Evolutionary conservation across 2,329 filamentous ascomycete species (phyloP), one percentile per base, ranked within the genome.

Genomic region (Fusarium sp.): DNA sequence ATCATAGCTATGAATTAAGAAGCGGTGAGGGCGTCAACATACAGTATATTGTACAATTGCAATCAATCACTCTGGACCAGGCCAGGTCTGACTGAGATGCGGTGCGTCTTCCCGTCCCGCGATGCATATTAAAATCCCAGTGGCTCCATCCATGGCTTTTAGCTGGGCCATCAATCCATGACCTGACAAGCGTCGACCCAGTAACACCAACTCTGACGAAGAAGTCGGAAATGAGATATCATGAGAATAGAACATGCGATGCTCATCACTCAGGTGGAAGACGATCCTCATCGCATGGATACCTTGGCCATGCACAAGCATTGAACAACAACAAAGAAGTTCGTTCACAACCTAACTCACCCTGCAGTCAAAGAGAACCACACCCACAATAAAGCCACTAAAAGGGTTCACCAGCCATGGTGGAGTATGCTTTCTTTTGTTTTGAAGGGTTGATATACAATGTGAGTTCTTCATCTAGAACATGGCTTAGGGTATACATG

Each of bases 1-100:
- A 73, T 74, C 68, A 74, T 74, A 66, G 49, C 47, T 49, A 57
- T 55, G 61, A 50, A 65, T 58, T 66, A 72, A 74, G 72, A 73
- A 64, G 72, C 72, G 72, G 72, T 74, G 72, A 74, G 63, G 62
- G 57, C 52, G 63, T 68, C 61, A 62, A 68, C 57, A 63, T 64
- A 65, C 54, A 60, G 40, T 63, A 44, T 50, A 36, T 28, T 54
- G 31, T 37, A 46, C 28, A n/a, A 30, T 33, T 16, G 30, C 28
- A n/a, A 30, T 33, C 11, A 18, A 30, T 30, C 10, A 30, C 30
- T 30, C 36, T 18, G 31, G 58, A 47, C 60, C 61, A 61, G 64
- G 61, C 55, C 58, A 67, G 44, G 57, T 57, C 69, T 68, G 51
- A 62, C 69, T 68, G 51, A 62, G 57, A 23, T 50, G 23, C 33